phyloP scores from a whole-genome alignment of 1,284 basidiomycete genomes.

The Cryptococcus sp. region DNA sequence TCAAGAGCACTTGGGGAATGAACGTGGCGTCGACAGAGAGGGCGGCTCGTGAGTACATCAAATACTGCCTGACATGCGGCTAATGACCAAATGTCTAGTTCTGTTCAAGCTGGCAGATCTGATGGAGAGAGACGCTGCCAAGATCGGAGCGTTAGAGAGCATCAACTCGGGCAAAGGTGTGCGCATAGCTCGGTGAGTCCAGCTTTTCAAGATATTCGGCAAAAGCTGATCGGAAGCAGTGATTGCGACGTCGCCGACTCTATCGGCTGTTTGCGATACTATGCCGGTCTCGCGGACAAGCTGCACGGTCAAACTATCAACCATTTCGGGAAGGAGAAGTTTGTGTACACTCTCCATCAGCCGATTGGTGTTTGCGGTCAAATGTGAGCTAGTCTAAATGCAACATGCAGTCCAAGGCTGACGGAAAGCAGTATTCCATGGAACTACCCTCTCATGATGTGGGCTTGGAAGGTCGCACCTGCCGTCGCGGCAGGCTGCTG shows the following conservation, averaged over 20 bases:
- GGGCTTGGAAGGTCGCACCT: constrained; percentile 88
- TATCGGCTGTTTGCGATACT: constrained; percentile 76
- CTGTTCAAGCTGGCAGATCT: constrained; percentile 86
- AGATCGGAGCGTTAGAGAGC: constrained; percentile 72
- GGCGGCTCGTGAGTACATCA: constrained; percentile 55
- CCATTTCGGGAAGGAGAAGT: constrained; percentile 59
- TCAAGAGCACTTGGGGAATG: constrained; percentile 86
- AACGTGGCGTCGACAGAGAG: constrained; percentile 80
- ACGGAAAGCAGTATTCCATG: constrained; percentile 68
- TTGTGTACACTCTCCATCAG: constrained; percentile 85
- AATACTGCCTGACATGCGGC: not conserved
- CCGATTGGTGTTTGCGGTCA: constrained; percentile 92
- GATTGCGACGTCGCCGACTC: constrained; percentile 83
- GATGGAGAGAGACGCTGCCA: constrained; percentile 75
- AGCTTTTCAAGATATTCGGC: not conserved
- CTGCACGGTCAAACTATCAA: constrained; percentile 58
- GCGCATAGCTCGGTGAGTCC: constrained; percentile 64
- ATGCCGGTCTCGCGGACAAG: constrained; percentile 68
- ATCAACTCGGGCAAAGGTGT: constrained; percentile 85
- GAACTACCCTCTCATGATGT: constrained; percentile 93
- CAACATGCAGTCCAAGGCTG: constrained; percentile 5
- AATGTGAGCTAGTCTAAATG: constrained; percentile 61
- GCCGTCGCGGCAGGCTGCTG: constrained; percentile 68
- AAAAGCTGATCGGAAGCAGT: constrained; percentile 55
- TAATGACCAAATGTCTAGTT: constrained; percentile 42